Evolutionary conservation across 2,329 filamentous ascomycete species (phyloP).

Genomic region (Westerdykella sp.): DNA sequence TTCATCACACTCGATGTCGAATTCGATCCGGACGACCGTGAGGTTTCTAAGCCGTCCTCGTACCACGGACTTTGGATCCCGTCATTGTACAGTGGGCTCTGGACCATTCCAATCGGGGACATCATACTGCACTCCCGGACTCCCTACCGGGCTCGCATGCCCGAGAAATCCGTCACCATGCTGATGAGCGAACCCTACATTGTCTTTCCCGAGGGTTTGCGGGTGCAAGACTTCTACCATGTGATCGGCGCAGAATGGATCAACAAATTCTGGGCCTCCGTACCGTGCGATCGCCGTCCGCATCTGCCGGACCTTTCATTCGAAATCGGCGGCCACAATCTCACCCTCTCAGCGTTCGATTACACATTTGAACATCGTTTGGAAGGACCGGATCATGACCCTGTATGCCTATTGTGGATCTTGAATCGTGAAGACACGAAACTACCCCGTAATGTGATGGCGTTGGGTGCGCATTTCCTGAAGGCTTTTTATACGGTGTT

Average conservation of each 20-base stretch:
- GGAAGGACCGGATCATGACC: neutral
- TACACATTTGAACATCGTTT: slow-evolving; percentile 3
- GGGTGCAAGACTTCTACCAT: neutral
- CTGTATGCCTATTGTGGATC: slow-evolving; percentile 1
- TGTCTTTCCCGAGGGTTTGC: no score
- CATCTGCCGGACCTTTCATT: slow-evolving; percentile 5
- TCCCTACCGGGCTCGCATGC: neutral
- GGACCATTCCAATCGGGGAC: neutral
- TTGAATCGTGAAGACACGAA: neutral
- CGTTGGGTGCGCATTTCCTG: slow-evolving; percentile 2
- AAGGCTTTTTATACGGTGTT: slow-evolving; percentile 3
- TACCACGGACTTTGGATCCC: neutral
- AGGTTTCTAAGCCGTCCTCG: no score
- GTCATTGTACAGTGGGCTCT: neutral
- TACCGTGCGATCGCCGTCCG: slow-evolving; percentile 1
- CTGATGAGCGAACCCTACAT: no score
- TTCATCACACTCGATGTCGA: neutral
- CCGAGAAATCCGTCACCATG: no score
- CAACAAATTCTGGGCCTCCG: neutral
- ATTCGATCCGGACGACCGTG: neutral
- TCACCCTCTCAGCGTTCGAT: slow-evolving; percentile 3
- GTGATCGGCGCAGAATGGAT: slow-evolving; percentile 3
- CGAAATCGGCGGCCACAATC: slow-evolving; percentile 2
- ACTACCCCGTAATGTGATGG: neutral
- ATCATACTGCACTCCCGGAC: neutral